These are phyloP conservation scores for Hyphodiscus hymeniophilus DNA, from an alignment of 495 filamentous ascomycete species.

Conservation along the genomic window DNA sequence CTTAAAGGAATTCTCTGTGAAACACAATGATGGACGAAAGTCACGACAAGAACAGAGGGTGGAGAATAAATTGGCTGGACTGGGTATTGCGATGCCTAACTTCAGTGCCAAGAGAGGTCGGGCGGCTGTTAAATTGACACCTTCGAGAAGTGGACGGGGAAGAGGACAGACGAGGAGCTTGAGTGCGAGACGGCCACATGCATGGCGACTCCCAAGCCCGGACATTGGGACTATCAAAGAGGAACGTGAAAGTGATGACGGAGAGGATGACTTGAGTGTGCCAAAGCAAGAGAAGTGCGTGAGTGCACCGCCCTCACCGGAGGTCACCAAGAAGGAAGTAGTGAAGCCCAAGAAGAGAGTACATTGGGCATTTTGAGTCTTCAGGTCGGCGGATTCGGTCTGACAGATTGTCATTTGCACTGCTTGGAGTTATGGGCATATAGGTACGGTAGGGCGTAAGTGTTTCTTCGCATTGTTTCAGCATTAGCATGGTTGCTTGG, in stretches of 20 bases:
- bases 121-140: slow-evolving; percentile 8
- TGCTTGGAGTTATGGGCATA: not conserved
- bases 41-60: slow-evolving; percentile 3
- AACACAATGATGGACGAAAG: slow-evolving; percentile 7
- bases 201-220: slow-evolving; percentile 20
- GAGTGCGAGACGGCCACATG: slow-evolving; percentile 12
- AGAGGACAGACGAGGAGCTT: slow-evolving; percentile 17
- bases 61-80: slow-evolving; percentile 5
- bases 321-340: not conserved
- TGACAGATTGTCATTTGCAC: not conserved
- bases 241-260: slow-evolving; percentile 19
- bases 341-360: slow-evolving; percentile 22
- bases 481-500: no score
- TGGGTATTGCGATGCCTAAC: slow-evolving; percentile 16
- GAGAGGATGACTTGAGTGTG: not conserved
- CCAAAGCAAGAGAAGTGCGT: not conserved
- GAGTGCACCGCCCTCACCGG: not conserved
- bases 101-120: slow-evolving; percentile 6
- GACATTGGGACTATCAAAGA: slow-evolving; percentile 21
- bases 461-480: no score
- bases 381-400: not conserved
- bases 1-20: slow-evolving; percentile 14
- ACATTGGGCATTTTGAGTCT: slow-evolving; percentile 19
- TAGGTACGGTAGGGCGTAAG: no score
- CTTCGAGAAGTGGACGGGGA: not conserved